These are phyloP conservation scores for Populus alba DNA, from an alignment of 345 rosid genomes.

Conservation along the genomic window DNA sequence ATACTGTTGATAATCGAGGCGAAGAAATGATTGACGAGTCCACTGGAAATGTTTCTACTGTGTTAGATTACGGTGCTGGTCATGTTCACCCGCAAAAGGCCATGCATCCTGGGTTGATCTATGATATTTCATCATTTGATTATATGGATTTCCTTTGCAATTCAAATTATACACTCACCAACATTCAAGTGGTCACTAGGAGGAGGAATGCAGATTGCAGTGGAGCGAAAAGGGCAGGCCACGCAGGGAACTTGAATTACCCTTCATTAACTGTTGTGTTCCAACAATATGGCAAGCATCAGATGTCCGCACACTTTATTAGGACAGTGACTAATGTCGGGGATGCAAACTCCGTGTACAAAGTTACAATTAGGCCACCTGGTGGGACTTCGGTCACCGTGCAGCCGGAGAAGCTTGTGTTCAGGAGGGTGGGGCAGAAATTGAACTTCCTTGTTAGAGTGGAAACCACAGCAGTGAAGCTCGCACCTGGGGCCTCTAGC, in stretches of 20 bases:
- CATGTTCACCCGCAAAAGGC: conserved; percentile 36
- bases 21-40: conserved; percentile 30
- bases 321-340: conserved; percentile 35
- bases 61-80: conserved; percentile 31
- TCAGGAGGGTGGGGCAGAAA: conserved; percentile 31
- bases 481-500: conserved; percentile 25
- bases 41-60: conserved; percentile 27
- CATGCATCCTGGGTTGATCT: conserved; percentile 29
- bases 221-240: conserved; percentile 34
- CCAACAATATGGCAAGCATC: conserved; percentile 28
- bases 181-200: conserved; percentile 22
- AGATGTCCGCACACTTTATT: conserved; percentile 32
- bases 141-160: conserved; percentile 34
- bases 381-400: conserved; percentile 8
- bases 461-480: conserved; percentile 12
- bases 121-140: conserved; percentile 24
- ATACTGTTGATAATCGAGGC: conserved; percentile 30
- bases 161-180: conserved; percentile 23
- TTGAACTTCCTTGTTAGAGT: conserved; percentile 31
- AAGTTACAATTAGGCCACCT: conserved; percentile 17
- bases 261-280: conserved; percentile 30
- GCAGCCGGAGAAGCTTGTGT: conserved; percentile 31
- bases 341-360: conserved; percentile 22
- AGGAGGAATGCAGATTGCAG: conserved; percentile 32
- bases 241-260: conserved; percentile 33